Percentiles rank a stretch among this genome's conserved stretches.
These are phyloP conservation scores for Nevesoporus exiguus DNA, from an alignment of 768 basidiomycete genomes.

Conservation along the genomic window DNA sequence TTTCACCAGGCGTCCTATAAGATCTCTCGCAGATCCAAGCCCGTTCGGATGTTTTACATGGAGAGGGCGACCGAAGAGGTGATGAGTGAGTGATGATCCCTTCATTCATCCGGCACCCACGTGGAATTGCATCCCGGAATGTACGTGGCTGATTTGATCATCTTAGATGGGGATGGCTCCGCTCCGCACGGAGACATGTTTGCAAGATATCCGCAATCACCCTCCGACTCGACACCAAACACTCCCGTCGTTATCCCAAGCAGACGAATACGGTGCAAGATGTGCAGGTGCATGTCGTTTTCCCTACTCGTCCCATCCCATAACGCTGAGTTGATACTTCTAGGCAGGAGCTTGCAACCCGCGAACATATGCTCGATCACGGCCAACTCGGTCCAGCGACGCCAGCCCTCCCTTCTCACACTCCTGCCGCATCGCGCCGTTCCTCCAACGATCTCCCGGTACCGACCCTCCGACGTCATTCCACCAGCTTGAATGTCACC, in stretches of 20 bases:
- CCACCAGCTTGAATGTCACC: constrained; percentile 27
- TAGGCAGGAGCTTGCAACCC: constrained; percentile 76
- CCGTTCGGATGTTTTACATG: constrained; percentile 80
- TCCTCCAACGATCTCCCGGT: constrained; percentile 29
- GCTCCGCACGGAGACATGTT: constrained; percentile 68
- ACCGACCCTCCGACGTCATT: constrained; percentile 20
- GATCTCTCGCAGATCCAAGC: constrained; percentile 63
- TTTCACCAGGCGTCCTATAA: constrained; percentile 72
- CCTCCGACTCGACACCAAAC: constrained; percentile 55
- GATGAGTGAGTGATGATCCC: constrained; percentile 56
- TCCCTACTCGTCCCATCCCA: not conserved
- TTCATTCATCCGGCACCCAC: not conserved
- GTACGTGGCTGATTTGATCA: constrained; percentile 5
- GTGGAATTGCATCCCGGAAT: not conserved
- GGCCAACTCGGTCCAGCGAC: constrained; percentile 72
- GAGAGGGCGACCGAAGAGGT: constrained; percentile 70
- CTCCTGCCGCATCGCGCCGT: constrained; percentile 49
- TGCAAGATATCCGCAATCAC: constrained; percentile 66
- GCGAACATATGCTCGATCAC: constrained; percentile 94
- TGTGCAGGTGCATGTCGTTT: constrained; percentile 62
- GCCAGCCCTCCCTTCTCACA: constrained; percentile 41
- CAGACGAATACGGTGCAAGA: constrained; percentile 83
- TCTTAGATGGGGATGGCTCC: constrained; percentile 70
- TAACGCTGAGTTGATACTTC: not conserved
- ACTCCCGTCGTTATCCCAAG: constrained; percentile 54